These are phyloP conservation scores for Schizophyllum commune DNA, from an alignment of 1,284 basidiomycete species.

Conservation along the genomic window DNA sequence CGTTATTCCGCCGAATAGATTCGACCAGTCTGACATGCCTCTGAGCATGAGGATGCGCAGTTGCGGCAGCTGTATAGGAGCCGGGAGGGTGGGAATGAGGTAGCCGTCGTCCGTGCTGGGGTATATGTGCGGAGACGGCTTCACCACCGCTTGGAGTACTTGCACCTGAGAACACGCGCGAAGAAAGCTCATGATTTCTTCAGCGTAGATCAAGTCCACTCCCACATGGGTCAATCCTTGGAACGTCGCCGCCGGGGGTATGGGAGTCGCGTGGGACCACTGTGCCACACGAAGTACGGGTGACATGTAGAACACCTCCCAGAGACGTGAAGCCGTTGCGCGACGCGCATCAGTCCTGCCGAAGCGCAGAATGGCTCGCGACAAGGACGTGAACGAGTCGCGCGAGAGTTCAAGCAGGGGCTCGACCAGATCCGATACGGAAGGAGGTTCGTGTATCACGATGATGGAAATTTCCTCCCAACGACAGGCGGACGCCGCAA, in stretches of 20 bases:
- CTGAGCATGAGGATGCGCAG: neutral
- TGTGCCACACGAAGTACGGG: neutral
- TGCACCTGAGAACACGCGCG: neutral
- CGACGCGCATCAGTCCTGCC: neutral
- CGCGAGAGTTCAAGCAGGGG: neutral
- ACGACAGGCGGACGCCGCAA: neutral
- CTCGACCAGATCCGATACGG: neutral
- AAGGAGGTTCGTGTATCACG: neutral
- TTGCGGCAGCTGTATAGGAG: neutral
- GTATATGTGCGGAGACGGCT: neutral
- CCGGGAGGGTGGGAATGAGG: neutral
- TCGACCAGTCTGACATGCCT: neutral
- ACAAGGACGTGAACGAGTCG: no score
- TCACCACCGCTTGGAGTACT: neutral
- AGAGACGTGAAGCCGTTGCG: neutral
- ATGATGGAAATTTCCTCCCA: neutral
- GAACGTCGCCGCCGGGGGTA: neutral
- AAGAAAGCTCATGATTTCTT: neutral
- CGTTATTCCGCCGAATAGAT: neutral
- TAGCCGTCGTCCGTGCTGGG: neutral
- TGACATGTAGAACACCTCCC: neutral
- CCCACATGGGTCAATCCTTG: neutral
- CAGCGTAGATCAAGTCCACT: neutral
- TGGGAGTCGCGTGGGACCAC: neutral
- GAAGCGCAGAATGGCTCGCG: neutral